Percentiles rank a stretch among this genome's conserved stretches.
phyloP scores from a whole-genome alignment of 1,139 yeast species.

The Geotrichum europaeum region DNA sequence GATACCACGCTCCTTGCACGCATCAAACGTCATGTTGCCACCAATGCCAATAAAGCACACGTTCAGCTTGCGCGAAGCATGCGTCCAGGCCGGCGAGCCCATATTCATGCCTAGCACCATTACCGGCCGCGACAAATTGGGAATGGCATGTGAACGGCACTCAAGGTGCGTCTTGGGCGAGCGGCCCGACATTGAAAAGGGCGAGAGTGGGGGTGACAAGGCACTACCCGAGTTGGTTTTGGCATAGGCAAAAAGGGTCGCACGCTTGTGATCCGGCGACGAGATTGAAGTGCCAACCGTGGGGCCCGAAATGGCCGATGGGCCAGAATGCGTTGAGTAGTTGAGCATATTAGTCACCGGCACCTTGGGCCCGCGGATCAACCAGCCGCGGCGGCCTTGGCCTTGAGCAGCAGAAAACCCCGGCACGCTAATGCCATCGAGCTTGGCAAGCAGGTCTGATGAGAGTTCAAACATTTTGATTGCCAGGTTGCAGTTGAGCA shows the following conservation, averaged over 20 bases:
- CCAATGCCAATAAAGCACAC: conserved; percentile 34
- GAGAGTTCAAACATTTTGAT: conserved; percentile 39
- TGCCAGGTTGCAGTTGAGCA: conserved; percentile 38
- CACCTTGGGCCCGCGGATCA: conserved; percentile 44
- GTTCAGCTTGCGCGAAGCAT: conserved; percentile 33
- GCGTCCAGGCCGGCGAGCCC: conserved; percentile 29
- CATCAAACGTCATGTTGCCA: conserved; percentile 29
- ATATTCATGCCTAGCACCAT: conserved; percentile 25
- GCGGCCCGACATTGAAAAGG: neutral
- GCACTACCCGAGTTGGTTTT: conserved; percentile 19
- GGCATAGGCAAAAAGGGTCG: conserved; percentile 28
- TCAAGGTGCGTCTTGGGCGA: conserved; percentile 2
- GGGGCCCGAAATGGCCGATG: conserved; percentile 12
- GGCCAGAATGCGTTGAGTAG: conserved; percentile 10
- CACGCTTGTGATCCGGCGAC: conserved; percentile 21
- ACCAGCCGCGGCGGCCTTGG: conserved; percentile 79
- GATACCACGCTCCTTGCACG: conserved; percentile 34
- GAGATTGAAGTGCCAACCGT: conserved; percentile 4
- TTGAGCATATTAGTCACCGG: conserved; percentile 4
- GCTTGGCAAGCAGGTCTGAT: conserved; percentile 31
- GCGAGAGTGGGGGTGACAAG: conserved; percentile 16
- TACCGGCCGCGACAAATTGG: conserved; percentile 17
- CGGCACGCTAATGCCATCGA: conserved; percentile 28
- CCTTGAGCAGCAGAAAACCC: conserved; percentile 49
- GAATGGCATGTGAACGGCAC: neutral